Evolutionary conservation across 1,284 basidiomycete genomes (phyloP).

Genomic region (Farysia itapuensis): DNA sequence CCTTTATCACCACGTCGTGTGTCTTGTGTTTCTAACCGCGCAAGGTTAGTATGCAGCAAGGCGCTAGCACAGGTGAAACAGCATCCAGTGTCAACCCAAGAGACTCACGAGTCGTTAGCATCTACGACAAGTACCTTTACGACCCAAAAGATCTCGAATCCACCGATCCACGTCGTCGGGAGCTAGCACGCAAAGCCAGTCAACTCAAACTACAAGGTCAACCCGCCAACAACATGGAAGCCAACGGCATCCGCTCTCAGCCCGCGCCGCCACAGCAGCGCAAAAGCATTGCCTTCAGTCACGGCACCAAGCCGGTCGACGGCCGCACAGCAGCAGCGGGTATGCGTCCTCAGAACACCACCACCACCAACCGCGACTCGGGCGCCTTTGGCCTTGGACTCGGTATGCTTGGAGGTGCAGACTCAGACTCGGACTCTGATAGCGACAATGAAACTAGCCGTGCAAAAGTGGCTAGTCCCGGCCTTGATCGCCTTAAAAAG

Average conservation of each 20-base stretch:
- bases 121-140: slow-evolving; percentile 51
- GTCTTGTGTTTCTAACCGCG: not conserved
- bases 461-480: slow-evolving; percentile 1
- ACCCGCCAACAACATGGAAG: slow-evolving; percentile 26
- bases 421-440: slow-evolving; percentile 36
- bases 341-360: not conserved
- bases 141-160: slow-evolving; percentile 41
- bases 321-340: slow-evolving; percentile 1
- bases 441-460: slow-evolving; percentile 26
- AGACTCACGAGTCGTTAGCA: slow-evolving; percentile 46
- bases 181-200: slow-evolving; percentile 36
- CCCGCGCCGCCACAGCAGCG: slow-evolving; percentile 5
- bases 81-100: slow-evolving; percentile 29
- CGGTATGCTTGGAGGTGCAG: slow-evolving; percentile 34
- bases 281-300: slow-evolving; percentile 31
- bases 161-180: slow-evolving; percentile 36
- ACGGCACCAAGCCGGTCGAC: slow-evolving; percentile 28
- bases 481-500: not conserved
- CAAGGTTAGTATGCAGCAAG: slow-evolving; percentile 9
- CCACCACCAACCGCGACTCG: slow-evolving; percentile 21
- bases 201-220: slow-evolving; percentile 32
- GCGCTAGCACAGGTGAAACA: slow-evolving; percentile 23
- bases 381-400: slow-evolving; percentile 42
- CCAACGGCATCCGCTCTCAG: slow-evolving; percentile 18
- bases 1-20: not conserved